A percentile compares a stretch with the other conserved stretches of the same genome.
Conservation (phyloP, 768 basidiomycete species). For the Russula brevipes region DNA sequence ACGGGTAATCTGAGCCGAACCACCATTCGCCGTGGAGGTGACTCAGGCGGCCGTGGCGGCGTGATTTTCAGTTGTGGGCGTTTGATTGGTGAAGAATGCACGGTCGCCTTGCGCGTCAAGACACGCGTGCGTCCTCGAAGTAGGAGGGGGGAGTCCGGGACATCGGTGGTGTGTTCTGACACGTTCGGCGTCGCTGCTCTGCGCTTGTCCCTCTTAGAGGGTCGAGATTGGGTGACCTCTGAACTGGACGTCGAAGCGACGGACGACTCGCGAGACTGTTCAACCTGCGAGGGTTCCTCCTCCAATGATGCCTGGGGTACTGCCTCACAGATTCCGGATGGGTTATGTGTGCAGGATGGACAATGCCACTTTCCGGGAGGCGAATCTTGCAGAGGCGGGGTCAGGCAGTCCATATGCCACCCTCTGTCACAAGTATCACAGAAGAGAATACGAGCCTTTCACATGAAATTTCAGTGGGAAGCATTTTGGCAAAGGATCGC, state of each 20-base stretch:
- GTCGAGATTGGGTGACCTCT: constrained; percentile 19
- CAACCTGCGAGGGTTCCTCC: background rate
- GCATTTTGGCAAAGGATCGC: constrained; percentile 18
- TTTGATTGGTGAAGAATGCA: constrained; percentile 8
- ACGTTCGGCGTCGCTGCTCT: constrained; percentile 30
- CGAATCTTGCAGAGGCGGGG: constrained; percentile 61
- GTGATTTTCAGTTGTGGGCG: constrained; percentile 30
- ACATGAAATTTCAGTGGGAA: constrained; percentile 24
- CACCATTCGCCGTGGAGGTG: constrained; percentile 34
- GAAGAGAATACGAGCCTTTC: constrained; percentile 73
- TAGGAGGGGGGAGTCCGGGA: constrained; percentile 22
- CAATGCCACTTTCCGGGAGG: constrained; percentile 80
- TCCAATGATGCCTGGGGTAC: constrained; percentile 11
- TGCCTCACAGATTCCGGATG: constrained; percentile 22
- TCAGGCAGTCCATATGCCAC: constrained; percentile 80
- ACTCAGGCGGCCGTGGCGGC: constrained; percentile 25
- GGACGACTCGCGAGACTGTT: constrained; percentile 34
- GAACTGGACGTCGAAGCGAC: constrained; percentile 42
- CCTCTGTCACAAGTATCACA: constrained; percentile 95
- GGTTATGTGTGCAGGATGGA: constrained; percentile 44
- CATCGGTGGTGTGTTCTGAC: constrained; percentile 33
- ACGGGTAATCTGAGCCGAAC: constrained; percentile 53
- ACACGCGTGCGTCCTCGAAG: constrained; percentile 20
- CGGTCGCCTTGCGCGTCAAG: constrained; percentile 10
- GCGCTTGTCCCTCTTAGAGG: constrained; percentile 29